Evolutionary conservation across 352 stramenopile species (phyloP), one percentile per base, ranked within the genome.

Genomic region (Pythium aquatile): DNA sequence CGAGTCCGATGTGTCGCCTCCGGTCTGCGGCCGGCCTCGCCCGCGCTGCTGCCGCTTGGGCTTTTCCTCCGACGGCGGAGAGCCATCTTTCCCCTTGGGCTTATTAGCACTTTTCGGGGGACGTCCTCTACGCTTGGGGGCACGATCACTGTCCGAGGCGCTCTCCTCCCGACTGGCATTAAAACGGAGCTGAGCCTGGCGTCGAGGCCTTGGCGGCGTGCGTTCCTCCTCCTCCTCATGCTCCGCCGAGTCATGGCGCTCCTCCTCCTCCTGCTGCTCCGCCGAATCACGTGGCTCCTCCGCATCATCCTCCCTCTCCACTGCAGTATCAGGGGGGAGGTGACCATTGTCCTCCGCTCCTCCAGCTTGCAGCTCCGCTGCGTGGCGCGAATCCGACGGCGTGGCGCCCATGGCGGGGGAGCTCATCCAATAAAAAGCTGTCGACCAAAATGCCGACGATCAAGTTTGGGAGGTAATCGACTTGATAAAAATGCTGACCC

Each of bases 181-280:
- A 24, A 24, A 44, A 6, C 61, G 61, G 6, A 30, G 37, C 37
- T 53, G 52, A n/a, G 61, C 39, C 2, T 44, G 39, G 2, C 61
- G 61, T 28, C 51, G 39, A 11, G 61, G 51, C 2, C 52, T 39
- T 5, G 61, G 30, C 7, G 52, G 52, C 11, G 39, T 33, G 24
- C 16, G 49, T 9, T 58, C 48, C 29, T 75, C 79, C 54, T 83
- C 77, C n/a, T 83, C 76, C 7, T 66, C 75, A n/a, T 11, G n/a
- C 24, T 61, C 39, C 37, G 37, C 39, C 9, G 33, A 20, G 13
- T 59, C 35, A 10, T 35, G n/a, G 20, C 20, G 20, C 20, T 66
- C 75, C 7, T 61, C 55, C 33, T 61, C 55, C 28, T 61, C 40
- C n/a, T 40, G 32, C n/a, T 11, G n/a, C 24, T 61, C 39, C 37